A percentile compares a stretch with the other conserved stretches of the same genome.
phyloP scores from a whole-genome alignment of 1,139 yeast genomes.

The Yamadazyma atlantica region DNA sequence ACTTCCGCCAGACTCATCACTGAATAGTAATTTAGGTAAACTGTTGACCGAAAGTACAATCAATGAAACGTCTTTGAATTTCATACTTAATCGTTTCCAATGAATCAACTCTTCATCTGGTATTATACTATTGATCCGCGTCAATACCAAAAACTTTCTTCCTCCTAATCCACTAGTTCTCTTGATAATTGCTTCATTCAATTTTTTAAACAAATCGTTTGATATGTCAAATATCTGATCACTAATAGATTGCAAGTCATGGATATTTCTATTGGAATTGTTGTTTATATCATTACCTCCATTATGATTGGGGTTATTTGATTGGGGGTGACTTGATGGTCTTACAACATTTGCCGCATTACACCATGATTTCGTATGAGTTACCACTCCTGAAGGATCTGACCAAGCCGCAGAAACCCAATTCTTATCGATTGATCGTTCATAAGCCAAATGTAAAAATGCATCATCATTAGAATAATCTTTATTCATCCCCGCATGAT shows the following conservation, averaged over 20 bases:
- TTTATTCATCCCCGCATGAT: conserved; percentile 16
- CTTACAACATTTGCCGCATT: conserved; percentile 19
- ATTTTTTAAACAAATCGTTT: conserved; percentile 33
- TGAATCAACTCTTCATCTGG: conserved; percentile 79
- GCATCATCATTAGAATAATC: conserved; percentile 58
- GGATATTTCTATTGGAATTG: conserved; percentile 16
- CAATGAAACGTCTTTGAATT: conserved; percentile 61
- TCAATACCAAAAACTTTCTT: conserved; percentile 62
- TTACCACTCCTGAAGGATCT: conserved; percentile 72
- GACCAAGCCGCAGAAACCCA: conserved; percentile 93
- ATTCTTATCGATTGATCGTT: conserved; percentile 72
- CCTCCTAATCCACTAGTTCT: conserved; percentile 43
- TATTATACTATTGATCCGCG: conserved; percentile 67
- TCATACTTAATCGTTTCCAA: conserved; percentile 68
- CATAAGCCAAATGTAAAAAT: conserved; percentile 82
- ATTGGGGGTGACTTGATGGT: conserved; percentile 5
- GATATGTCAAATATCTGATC: conserved; percentile 45
- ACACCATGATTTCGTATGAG: conserved; percentile 69
- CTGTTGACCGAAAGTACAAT: conserved; percentile 74
- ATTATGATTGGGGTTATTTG: conserved; percentile 7
- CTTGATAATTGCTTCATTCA: conserved; percentile 34
- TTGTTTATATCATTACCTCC: background rate
- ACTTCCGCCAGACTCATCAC: conserved; percentile 4
- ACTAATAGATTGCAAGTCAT: conserved; percentile 34
- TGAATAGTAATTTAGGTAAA: conserved; percentile 56